These are phyloP conservation scores for Penicillium egyptiacum DNA, from an alignment of 495 filamentous ascomycete genomes.

Conservation along the genomic window DNA sequence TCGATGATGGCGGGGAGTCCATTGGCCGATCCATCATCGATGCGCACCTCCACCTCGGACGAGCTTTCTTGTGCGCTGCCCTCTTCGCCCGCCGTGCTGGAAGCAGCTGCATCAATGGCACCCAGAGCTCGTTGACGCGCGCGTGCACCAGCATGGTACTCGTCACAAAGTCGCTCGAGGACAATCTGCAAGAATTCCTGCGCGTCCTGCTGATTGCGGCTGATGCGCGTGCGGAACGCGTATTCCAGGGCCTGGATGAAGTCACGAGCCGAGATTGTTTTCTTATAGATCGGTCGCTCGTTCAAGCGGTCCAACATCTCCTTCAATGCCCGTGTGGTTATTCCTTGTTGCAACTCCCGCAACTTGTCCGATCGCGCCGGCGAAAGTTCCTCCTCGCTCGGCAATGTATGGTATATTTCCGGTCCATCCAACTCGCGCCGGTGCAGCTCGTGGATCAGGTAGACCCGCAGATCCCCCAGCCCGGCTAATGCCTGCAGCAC, in stretches of 20 bases:
- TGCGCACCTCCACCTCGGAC: slow-evolving; percentile 40
- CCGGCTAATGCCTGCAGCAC: slow-evolving; percentile 94
- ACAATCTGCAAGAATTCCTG: slow-evolving; percentile 96
- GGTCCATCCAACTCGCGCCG: slow-evolving; percentile 74
- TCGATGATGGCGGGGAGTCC: slow-evolving; percentile 46
- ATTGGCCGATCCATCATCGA: slow-evolving; percentile 42
- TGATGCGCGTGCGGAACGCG: slow-evolving; percentile 86
- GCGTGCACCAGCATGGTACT: slow-evolving; percentile 81
- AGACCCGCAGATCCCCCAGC: slow-evolving; percentile 84
- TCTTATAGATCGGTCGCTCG: slow-evolving; percentile 88
- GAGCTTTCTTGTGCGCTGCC: slow-evolving; percentile 24
- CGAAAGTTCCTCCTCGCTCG: slow-evolving; percentile 45
- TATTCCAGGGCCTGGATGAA: slow-evolving; percentile 81
- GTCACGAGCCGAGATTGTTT: slow-evolving; percentile 80
- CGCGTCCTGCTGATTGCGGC: slow-evolving; percentile 95
- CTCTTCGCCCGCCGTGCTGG: slow-evolving; percentile 19
- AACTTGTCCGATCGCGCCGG: slow-evolving; percentile 60
- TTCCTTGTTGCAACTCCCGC: slow-evolving; percentile 71
- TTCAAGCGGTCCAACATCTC: slow-evolving; percentile 90
- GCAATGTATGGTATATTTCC: slow-evolving; percentile 63
- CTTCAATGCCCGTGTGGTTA: slow-evolving; percentile 87
- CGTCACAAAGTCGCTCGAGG: slow-evolving; percentile 85
- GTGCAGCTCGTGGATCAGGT: slow-evolving; percentile 85
- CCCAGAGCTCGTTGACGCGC: slow-evolving; percentile 54
- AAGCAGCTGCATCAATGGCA: slow-evolving; percentile 20